Base-by-base conservation (phyloP, 495 filamentous ascomycete species). In the Thermothielavioides terrestris region DNA sequence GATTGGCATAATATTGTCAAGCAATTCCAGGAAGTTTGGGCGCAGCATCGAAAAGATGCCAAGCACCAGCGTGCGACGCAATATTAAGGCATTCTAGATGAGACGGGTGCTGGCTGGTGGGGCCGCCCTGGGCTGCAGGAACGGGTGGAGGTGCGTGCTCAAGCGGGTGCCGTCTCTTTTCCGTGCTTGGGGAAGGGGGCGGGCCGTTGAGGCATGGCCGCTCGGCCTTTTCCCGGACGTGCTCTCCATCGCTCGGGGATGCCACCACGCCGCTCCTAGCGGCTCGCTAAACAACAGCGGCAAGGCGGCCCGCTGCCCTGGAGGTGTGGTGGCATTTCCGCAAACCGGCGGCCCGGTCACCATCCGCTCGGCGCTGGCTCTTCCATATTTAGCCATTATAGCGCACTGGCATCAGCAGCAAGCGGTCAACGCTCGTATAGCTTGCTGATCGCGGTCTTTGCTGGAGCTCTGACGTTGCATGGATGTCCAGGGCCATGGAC, bases 1-100 rank as follows among this genome's bases (percentile, higher is more conserved):
- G 52, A 57, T 55, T 65, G 55, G 53, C 60, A 58, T 56, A 34
- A 62, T 56, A 60, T 57, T 52, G 54, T 55, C 57, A 60, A 50
- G 43, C 52, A 59, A 53, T 62, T 54, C 60, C 55, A 54, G 58
- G 55, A 39, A 46, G 44, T 62, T 59, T 63, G 56, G 64, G 58
- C 57, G 50, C 58, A 53, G 56, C 53, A 65, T 57, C 46, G 53
- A 49, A 30, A n/a, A 48, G 38, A 18, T 46, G 60, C 50, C 50
- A 57, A 58, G 52, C 52, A 58, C 53, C 28, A 56, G 59, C 55
- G 61, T 66, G 63, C 53, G 28, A 52, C 54, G 49, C 35, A 39
- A 50, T 35, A 55, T 53, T 42, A 50, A 57, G 14, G 52, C 31
- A 56, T 57, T 55, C 52, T 56, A 59, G 25, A 49, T 45, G 54